Conservation (phyloP, 1,284 basidiomycete genomes). For the Mycena citricolor region DNA sequence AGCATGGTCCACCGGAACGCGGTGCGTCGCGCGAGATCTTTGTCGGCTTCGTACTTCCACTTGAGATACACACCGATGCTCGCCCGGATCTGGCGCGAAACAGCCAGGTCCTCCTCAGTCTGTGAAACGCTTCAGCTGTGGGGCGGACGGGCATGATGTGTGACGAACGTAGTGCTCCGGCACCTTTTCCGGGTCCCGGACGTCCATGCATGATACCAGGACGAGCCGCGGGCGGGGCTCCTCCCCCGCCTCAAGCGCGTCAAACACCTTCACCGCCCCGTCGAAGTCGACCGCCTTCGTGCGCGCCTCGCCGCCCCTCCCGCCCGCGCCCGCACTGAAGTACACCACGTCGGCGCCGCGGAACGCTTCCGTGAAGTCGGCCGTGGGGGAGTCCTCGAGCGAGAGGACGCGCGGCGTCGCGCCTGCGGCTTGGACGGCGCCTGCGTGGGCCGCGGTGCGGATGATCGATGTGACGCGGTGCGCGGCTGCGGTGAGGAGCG, state of each 20-base stretch:
- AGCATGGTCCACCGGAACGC: constrained; percentile 69
- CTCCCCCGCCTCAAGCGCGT: constrained; percentile 58
- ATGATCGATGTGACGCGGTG: constrained; percentile 60
- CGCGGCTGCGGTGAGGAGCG: constrained; percentile 38
- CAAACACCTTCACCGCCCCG: constrained; percentile 70
- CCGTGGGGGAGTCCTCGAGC: constrained; percentile 52
- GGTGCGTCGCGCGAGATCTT: constrained; percentile 55
- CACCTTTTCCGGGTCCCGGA: constrained; percentile 49
- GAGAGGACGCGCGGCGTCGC: constrained; percentile 58
- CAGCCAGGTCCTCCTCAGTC: constrained; percentile 46
- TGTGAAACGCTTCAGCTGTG: constrained; percentile 25
- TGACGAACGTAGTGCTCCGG: constrained; percentile 65
- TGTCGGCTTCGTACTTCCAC: constrained; percentile 70
- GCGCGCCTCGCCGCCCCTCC: constrained; percentile 60
- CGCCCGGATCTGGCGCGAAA: constrained; percentile 45
- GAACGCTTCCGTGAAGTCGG: constrained; percentile 51
- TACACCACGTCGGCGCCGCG: constrained; percentile 53
- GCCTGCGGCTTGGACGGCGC: constrained; percentile 42
- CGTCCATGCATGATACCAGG: constrained; percentile 65
- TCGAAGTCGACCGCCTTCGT: constrained; percentile 70
- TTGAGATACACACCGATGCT: constrained; percentile 51
- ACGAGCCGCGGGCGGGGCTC: constrained; percentile 54
- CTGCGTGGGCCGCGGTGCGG: constrained; percentile 43
- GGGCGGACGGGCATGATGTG: neutral
- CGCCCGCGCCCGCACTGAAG: constrained; percentile 69